Conservation (phyloP, 352 stramenopile genomes). For the Blastocystis sp. region DNA sequence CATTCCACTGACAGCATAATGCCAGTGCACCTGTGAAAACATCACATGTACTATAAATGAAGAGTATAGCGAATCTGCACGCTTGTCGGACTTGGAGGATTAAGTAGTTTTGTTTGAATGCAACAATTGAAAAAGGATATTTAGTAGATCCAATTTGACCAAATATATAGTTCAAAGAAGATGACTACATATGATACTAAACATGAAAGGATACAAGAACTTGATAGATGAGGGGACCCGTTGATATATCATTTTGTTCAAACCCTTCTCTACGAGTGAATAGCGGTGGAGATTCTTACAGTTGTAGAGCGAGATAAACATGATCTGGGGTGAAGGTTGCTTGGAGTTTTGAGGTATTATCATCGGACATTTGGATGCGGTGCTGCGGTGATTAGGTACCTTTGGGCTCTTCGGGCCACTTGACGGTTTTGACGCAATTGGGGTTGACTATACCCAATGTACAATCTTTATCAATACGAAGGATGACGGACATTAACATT, state of each 20-base stretch:
- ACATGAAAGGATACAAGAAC: not conserved
- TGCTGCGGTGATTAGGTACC: no score
- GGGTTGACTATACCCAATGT: no score
- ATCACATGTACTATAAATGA: not conserved
- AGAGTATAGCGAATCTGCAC: not conserved
- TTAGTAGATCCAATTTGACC: not conserved
- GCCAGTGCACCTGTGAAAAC: not conserved
- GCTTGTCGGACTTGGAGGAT: not conserved
- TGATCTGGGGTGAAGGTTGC: not conserved
- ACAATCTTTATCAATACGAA: no score
- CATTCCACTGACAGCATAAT: not conserved
- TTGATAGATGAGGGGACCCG: not conserved
- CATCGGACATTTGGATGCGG: no score
- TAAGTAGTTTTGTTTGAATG: not conserved
- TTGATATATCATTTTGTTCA: not conserved
- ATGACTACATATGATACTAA: not conserved
- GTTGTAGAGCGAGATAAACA: not conserved
- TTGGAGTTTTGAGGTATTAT: not conserved
- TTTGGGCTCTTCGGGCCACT: no score
- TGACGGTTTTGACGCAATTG: no score
- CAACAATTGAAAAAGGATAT: not conserved
- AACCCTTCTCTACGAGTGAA: not conserved
- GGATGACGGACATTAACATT: conserved; percentile 33
- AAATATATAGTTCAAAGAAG: not conserved
- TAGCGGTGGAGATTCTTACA: not conserved